phyloP scores from a whole-genome alignment of 345 rosid species.

The Citrus glauca region DNA sequence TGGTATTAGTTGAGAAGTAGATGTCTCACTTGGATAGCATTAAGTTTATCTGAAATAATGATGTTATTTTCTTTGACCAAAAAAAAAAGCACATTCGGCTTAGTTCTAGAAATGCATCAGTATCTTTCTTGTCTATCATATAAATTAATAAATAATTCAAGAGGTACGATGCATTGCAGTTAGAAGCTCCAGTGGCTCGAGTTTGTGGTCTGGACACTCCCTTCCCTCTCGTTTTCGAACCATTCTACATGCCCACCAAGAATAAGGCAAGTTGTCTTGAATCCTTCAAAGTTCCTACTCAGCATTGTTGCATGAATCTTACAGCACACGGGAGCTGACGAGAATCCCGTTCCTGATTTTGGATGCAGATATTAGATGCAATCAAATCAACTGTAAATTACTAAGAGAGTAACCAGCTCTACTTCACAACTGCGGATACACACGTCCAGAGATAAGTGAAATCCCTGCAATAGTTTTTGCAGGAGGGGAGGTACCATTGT shows the following conservation, averaged over 20 bases:
- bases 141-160: neutral
- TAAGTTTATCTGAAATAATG: neutral
- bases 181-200: conserved; percentile 84
- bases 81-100: too few relatives aligned
- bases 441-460: too few relatives aligned
- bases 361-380: conserved; percentile 74
- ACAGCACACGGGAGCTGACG: neutral
- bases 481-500: too few relatives aligned
- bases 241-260: conserved; percentile 85
- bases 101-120: too few relatives aligned
- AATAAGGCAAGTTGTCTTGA: conserved; percentile 44
- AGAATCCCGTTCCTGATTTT: neutral
- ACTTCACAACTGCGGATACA: too few relatives aligned
- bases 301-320: neutral
- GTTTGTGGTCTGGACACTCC: conserved; percentile 93
- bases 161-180: conserved; percentile 36
- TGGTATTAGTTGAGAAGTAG: neutral
- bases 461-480: too few relatives aligned
- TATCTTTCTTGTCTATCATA: neutral
- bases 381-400: conserved; percentile 73
- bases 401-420: conserved; percentile 19
- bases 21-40: neutral
- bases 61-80: too few relatives aligned
- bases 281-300: too few relatives aligned
- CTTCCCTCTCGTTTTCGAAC: conserved; percentile 88